phyloP scores from a whole-genome alignment of 768 basidiomycete species.

The Termitomyces sp. region DNA sequence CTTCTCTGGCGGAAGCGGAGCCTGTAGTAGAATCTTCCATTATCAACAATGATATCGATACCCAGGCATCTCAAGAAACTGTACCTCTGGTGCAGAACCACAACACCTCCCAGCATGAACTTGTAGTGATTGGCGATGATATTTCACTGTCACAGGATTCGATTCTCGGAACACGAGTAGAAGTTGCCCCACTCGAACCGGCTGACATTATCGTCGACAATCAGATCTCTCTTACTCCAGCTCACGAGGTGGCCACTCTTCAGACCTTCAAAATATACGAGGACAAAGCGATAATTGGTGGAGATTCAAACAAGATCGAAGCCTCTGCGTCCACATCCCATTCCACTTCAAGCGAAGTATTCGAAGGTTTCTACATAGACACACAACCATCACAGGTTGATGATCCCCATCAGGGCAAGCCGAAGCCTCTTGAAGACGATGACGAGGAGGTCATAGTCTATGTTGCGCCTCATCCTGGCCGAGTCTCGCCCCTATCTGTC shows the following conservation, averaged over 20 bases:
- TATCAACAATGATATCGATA: not conserved
- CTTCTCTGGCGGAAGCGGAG: not conserved
- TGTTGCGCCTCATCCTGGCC: constrained; percentile 68
- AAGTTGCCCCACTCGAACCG: not conserved
- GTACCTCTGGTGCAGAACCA: not conserved
- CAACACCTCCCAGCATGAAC: not conserved
- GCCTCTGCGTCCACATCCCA: not conserved
- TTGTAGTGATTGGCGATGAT: not conserved
- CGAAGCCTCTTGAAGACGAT: constrained; percentile 25
- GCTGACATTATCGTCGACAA: not conserved
- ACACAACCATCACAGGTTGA: constrained; percentile 28
- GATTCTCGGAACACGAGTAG: not conserved
- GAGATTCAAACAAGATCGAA: not conserved
- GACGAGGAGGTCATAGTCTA: constrained; percentile 78
- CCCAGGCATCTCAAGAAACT: not conserved
- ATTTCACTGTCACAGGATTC: not conserved
- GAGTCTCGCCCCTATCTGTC: constrained; percentile 13
- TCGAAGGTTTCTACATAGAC: constrained; percentile 36
- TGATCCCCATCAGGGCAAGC: constrained; percentile 12
- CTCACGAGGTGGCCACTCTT: too few species aligned
- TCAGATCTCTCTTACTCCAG: not conserved
- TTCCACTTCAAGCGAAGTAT: constrained; percentile 1
- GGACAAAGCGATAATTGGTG: not conserved
- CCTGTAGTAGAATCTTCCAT: not conserved
- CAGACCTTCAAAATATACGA: not conserved